Base-by-base conservation (phyloP, 768 basidiomycete species). In the Terana coerulea region DNA sequence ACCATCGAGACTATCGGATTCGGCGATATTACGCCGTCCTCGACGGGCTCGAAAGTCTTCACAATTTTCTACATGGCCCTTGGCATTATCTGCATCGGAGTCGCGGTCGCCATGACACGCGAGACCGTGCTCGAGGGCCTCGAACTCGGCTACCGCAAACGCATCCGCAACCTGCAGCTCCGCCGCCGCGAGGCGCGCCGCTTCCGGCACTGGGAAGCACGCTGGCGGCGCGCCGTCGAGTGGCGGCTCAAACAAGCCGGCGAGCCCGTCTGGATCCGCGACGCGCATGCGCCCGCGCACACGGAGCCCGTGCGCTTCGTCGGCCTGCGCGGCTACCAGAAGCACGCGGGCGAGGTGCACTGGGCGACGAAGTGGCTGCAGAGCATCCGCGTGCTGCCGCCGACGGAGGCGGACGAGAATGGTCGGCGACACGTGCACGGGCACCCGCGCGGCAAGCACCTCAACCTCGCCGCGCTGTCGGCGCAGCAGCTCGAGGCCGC, bases 71-170 rank as follows among this genome's bases (percentile, higher is more conserved):
- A 85, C 55, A 71, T 80, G 33, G 67, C 72, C 0, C 65, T 83
- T 29, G 86, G 86, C 10, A 77, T 91, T 44, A 28, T 89, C 53
- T 84, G 76, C 56, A 59, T 64, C 35, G 58, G 63, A 11, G 69
- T 90, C 11, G 78, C 81, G 11, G 81, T 90, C 26, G 73, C 75
- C 3, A 77, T 84, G 47, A 78, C 78, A 24, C 79, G 85, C 14
- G 88, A 88, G 60, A 84, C 81, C 0, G 74, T 91, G 24, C 72
- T 89, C 25, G 91, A 93, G 66, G 78, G 79, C 2, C 74, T 86
- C 40, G 81, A 89, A 58, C 72, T 83, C n/a, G 75, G 76, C 0
- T 85, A 86, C 60, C 76, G 77, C 26, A 74, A 69, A 51, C 81
- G 86, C 7, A 59, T 85, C 46, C 65, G 70, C 22, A 67, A 64